Base-by-base conservation (phyloP, 2,329 filamentous ascomycete genomes). In the Sclerotinia subarctica region DNA sequence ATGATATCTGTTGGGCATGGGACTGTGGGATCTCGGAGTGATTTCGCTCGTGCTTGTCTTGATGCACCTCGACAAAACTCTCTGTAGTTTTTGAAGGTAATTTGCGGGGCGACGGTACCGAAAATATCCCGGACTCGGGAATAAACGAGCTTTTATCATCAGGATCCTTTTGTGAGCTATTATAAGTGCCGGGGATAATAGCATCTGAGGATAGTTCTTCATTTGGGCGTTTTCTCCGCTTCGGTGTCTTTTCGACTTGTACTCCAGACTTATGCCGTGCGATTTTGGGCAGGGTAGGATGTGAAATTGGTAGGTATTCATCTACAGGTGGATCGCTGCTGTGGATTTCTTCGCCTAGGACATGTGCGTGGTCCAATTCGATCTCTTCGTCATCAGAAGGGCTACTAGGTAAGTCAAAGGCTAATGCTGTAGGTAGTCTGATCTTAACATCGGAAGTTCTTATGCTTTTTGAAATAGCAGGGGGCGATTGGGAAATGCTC, bases 241-340 rank as follows among this genome's bases (percentile, higher is more conserved):
- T 56, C 15, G 29, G 60, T 1, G 74, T 76, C 53, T 70, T 69
- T 64, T 76, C 67, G 11, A 77, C 75, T 66, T 75, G 74, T 32
- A 77, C 67, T 8, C 69, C 57, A 19, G 35, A 42, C 21, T 59
- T 46, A 32, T 66, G 65, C 5, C 53, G 51, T 6, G 64, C 32
- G 46, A 69, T 63, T 53, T 69, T 74, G 42, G 72, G 73, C 11
- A 72, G 72, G 38, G 59, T 24, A 29, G 66, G 62, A 32, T 72
- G 70, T 13, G 68, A 71, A 2, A 64, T 49, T 11, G 54, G 35
- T 26, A 57, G 46, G 29, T 32, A 17, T 44, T 68, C 56, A 7
- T 44, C 24, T 29, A 17, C 26, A 38, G 62, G 63, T 6, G 24
- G n/a, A 49, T 70, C 62, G 24, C 52, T 57, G 4, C 62, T 44